phyloP scores from a whole-genome alignment of 371 early-diverging fungal species.

The Batkoa obscura region DNA sequence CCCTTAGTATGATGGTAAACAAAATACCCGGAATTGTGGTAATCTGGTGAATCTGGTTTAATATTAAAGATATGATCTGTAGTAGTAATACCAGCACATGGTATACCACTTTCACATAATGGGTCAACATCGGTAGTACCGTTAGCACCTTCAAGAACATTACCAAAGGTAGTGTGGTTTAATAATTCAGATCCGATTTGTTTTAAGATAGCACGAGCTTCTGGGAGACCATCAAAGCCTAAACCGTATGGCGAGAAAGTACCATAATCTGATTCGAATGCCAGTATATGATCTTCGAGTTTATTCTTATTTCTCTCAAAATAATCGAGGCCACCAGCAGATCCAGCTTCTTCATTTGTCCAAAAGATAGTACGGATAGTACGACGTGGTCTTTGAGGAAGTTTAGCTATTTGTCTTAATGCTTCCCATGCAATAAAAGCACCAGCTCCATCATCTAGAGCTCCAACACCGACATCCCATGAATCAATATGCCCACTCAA shows the following conservation, averaged over 20 bases:
- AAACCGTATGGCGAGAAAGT: slow-evolving; percentile 31
- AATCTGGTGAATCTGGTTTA: neutral
- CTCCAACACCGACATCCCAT: slow-evolving; percentile 35
- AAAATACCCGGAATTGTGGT: slow-evolving; percentile 15
- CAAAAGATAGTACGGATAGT: slow-evolving; percentile 32
- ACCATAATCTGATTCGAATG: slow-evolving; percentile 30
- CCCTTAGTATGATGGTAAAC: slow-evolving; percentile 24
- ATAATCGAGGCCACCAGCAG: slow-evolving; percentile 25
- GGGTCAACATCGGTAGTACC: slow-evolving; percentile 4
- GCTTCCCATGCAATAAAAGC: slow-evolving; percentile 30
- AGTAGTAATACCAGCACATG: slow-evolving; percentile 2
- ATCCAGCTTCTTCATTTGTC: slow-evolving; percentile 31
- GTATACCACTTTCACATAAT: slow-evolving; percentile 6
- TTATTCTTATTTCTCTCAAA: slow-evolving; percentile 15
- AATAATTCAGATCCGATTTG: neutral
- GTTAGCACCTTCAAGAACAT: slow-evolving; percentile 4
- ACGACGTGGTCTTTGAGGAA: slow-evolving; percentile 20
- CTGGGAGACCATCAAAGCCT: slow-evolving; percentile 11
- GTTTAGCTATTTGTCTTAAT: slow-evolving; percentile 17
- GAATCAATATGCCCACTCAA: slow-evolving; percentile 36
- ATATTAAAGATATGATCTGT: neutral
- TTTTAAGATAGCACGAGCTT: neutral
- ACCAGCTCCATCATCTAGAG: slow-evolving; percentile 29
- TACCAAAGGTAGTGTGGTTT: neutral
- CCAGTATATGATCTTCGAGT: slow-evolving; percentile 18